Percentiles rank a stretch among this genome's conserved stretches.
phyloP scores from a whole-genome alignment of 2,329 filamentous ascomycete species.

The Fusarium domesticum region DNA sequence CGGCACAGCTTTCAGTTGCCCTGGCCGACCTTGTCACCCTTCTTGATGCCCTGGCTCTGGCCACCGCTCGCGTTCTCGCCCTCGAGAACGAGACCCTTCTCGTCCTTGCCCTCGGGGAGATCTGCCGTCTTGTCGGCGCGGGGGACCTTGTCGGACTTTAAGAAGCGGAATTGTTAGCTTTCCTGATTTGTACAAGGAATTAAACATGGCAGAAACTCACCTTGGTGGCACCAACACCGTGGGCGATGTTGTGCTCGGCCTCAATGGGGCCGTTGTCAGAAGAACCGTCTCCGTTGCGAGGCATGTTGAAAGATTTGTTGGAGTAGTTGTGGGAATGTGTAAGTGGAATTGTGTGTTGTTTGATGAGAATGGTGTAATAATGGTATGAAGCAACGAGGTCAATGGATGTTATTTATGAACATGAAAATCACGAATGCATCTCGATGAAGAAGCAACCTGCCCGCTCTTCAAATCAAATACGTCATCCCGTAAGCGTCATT shows the following conservation, averaged over 20 bases:
- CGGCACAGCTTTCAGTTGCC: conserved; percentile 31
- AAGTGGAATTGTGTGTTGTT: not conserved
- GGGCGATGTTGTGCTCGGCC: conserved; percentile 40
- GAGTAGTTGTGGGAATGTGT: conserved; percentile 2
- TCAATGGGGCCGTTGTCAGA: conserved; percentile 46
- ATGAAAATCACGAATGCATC: not conserved
- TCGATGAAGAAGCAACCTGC: not conserved
- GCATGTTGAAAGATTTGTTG: conserved; percentile 38
- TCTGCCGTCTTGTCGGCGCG: conserved; percentile 50
- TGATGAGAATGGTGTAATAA: conserved; percentile 3
- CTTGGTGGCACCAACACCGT: conserved; percentile 41
- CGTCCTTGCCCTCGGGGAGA: conserved; percentile 42
- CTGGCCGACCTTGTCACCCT: conserved; percentile 42
- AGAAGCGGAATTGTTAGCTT: not conserved
- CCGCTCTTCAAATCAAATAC: not conserved
- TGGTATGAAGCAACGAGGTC: conserved; percentile 3
- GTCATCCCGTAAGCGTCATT: not conserved
- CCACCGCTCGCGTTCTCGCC: conserved; percentile 44
- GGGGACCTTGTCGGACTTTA: conserved; percentile 37
- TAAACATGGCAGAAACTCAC: conserved; percentile 30
- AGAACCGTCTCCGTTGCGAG: conserved; percentile 48
- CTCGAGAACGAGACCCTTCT: conserved; percentile 42
- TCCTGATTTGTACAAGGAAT: not conserved
- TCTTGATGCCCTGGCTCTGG: conserved; percentile 40
- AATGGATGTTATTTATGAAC: not conserved